Percentiles rank a stretch among this genome's conserved stretches.
phyloP scores from a whole-genome alignment of 2,329 filamentous ascomycete genomes.

The Pseudocercospora fijiensis region DNA sequence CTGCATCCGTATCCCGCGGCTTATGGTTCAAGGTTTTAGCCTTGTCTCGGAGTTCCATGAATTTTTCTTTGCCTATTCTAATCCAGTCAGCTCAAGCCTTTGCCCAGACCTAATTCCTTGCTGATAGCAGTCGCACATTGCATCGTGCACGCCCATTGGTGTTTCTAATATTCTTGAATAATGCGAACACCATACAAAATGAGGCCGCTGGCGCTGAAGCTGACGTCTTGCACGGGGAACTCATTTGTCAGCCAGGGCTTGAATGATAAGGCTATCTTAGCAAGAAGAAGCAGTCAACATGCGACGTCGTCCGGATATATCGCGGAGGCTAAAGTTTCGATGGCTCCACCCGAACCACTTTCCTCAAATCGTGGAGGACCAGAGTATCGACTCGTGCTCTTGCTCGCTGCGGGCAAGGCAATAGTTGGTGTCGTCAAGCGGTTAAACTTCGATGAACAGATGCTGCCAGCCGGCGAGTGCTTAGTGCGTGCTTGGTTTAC shows the following conservation, averaged over 20 bases:
- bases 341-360: conserved; percentile 2
- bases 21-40: neutral
- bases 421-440: neutral
- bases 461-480: no score
- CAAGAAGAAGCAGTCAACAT: neutral
- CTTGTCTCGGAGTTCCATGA: neutral
- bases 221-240: neutral
- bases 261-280: conserved; percentile 3
- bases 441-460: neutral
- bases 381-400: neutral
- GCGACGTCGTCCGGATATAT: neutral
- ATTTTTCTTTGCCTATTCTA: neutral
- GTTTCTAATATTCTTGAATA: neutral
- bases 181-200: neutral
- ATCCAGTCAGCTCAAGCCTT: conserved; percentile 4
- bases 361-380: neutral
- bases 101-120: neutral
- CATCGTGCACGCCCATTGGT: neutral
- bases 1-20: neutral
- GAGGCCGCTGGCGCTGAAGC: neutral
- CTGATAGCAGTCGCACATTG: neutral
- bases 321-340: conserved; percentile 1
- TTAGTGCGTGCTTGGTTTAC: neutral
- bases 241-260: neutral
- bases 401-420: neutral